Conservation (phyloP, 2,329 filamentous ascomycete genomes). For the Pleurostoma richardsiae region DNA sequence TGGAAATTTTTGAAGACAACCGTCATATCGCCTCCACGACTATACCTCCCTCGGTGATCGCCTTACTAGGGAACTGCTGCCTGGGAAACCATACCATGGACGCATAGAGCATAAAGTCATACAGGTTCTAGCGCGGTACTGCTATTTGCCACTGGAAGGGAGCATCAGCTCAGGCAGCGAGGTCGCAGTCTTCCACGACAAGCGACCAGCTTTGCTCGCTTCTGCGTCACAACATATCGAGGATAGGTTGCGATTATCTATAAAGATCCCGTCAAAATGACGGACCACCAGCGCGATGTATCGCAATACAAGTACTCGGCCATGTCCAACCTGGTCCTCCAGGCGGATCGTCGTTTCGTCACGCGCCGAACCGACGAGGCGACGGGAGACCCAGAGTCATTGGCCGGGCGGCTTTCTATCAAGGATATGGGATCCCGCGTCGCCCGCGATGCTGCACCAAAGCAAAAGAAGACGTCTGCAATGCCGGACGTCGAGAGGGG, state of each 20-base stretch:
- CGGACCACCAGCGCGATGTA: conserved; percentile 73
- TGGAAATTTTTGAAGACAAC: no score
- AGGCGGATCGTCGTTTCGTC: conserved; percentile 96
- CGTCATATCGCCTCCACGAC: no score
- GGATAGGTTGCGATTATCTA: neutral
- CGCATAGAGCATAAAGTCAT: no score
- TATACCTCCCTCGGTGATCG: no score
- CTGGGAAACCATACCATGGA: no score
- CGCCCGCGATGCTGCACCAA: conserved; percentile 72
- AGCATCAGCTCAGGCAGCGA: conserved; percentile 1
- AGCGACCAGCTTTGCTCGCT: neutral
- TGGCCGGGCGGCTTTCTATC: conserved; percentile 90
- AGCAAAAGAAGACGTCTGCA: conserved; percentile 66
- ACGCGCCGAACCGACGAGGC: conserved; percentile 89
- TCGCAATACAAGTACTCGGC: conserved; percentile 99
- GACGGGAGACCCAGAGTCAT: conserved; percentile 94
- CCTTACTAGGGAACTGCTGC: no score
- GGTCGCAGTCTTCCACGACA: neutral
- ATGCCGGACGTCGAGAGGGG: conserved; percentile 70
- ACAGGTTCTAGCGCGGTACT: no score
- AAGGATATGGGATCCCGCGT: conserved; percentile 89
- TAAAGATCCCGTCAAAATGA: conserved; percentile 53
- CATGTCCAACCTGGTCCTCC: conserved; percentile 99
- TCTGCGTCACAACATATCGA: neutral
- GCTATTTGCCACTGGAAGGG: neutral